Percentiles rank a stretch among this genome's conserved stretches.
These are phyloP conservation scores for Aschersonia sp. DNA, from an alignment of 2,329 filamentous ascomycete genomes.

Conservation along the genomic window DNA sequence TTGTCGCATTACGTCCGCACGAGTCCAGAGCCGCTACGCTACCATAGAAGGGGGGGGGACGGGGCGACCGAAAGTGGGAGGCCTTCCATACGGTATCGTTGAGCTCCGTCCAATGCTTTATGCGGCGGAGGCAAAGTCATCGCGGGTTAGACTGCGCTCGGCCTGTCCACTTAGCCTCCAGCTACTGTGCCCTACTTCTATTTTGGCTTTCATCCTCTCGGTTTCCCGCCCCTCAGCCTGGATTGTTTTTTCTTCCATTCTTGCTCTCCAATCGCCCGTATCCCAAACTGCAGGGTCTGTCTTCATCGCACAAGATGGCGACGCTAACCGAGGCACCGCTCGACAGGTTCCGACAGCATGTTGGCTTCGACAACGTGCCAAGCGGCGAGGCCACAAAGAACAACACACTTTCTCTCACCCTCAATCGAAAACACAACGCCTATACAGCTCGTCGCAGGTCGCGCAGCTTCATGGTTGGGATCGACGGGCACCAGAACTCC, in stretches of 20 bases:
- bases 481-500: conserved; percentile 83
- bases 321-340: conserved; percentile 24
- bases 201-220: too few relatives aligned
- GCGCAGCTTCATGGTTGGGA: conserved; percentile 79
- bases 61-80: too few relatives aligned
- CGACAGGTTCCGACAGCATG: conserved; percentile 42
- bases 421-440: conserved; percentile 75
- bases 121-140: too few relatives aligned
- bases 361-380: conserved; percentile 46
- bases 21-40: too few relatives aligned
- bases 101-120: too few relatives aligned
- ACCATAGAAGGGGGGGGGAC: too few relatives aligned
- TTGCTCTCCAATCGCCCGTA: too few relatives aligned
- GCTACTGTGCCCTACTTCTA: too few relatives aligned
- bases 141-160: too few relatives aligned
- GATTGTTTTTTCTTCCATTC: background rate
- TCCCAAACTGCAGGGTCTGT: background rate
- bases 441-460: conserved; percentile 70
- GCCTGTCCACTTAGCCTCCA: too few relatives aligned
- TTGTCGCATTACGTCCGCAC: background rate
- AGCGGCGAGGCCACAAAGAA: conserved; percentile 43
- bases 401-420: conserved; percentile 56
- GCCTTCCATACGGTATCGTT: too few relatives aligned
- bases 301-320: conserved; percentile 17
- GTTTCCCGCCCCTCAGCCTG: background rate